Base-by-base conservation (phyloP, 441 rosid species). In the Arabidopsis lyrata region DNA sequence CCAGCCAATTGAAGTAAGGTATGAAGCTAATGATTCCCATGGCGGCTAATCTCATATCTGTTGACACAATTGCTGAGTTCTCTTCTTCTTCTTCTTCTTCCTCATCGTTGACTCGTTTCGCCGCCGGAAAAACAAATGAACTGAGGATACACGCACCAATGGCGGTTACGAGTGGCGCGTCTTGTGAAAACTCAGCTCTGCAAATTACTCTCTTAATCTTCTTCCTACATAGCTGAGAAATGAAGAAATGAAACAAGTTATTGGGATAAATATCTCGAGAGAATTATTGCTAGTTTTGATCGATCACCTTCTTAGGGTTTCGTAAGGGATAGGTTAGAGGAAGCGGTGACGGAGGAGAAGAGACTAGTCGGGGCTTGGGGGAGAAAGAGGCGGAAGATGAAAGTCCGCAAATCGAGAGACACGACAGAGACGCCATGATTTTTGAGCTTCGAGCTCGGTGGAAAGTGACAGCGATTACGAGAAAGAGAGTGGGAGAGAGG, bases 1-100 rank as follows among this genome's bases (percentile, higher is more conserved):
- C 99, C 93, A 92, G 92, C 99, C 99, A 95, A 83, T 95, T 89
- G 77, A 95, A 92, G 87, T 80, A 92, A 38, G 99, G 99, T 53
- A 95, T 87, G 81, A 95, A 88, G 77, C 92, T 87, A 67, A 95
- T 85, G 80, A 95, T 83, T 70, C 93, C 97, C 96, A 92, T 95
- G 12, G 83, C 98, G 2, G 92, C 86, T 63, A 91, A 74, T 82
- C 96, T 87, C 71, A 88, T 75, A 78, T 92, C 98, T 2, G 91
- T 86, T 12, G 90, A 76, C 47, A 83, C 86, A 64, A 91, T 66
- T 14, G 68, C 83, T 10, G 92, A 81, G 20, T 73, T 68, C 55
- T 79, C 77, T 2, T 75, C 80, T 8, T 74, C 85, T 8, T 74
- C 85, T 10, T 82, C 85, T 12, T 82, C 93, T 7, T 83, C 88